Base-by-base conservation (phyloP, 441 rosid genomes). In the Codiaeum variegatum region DNA sequence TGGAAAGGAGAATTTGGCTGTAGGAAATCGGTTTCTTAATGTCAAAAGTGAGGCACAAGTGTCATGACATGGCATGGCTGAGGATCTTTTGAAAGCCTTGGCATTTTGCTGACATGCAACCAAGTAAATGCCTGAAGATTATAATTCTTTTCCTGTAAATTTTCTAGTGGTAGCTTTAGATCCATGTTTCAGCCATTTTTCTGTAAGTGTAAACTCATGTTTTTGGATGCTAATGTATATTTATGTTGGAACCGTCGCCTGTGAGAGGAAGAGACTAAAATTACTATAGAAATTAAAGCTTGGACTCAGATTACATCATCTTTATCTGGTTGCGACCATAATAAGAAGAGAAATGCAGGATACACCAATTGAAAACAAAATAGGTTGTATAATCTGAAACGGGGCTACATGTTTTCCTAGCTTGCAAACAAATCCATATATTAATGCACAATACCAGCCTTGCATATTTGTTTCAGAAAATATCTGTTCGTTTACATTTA, bases 401-500 rank as follows among this genome's bases (percentile, higher is more conserved):
- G 3, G 47, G 54, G 2, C 19, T 59, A 12, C 6, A 65, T 15
- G 10, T 7, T 11, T 23, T 23, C 0, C 34, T 15, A 28, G 34
- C 1, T 18, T 5, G 38, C 19, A 21, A n/a, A 72, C 42, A 63
- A 61, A 73, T 67, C 24, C 66, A 51, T 8, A 12, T 56, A 19
- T 44, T 28, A 13, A 47, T 23, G 42, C 69, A 62, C 36, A 63
- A 62, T 21, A 40, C 23, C 56, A 54, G 12, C 64, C 44, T 29
- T 23, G 36, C 66, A 32, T 9, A 26, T 28, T 24, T 38, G 59
- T 29, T 28, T 24, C 2, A 13, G 62, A 62, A 26, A 19, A 7
- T 42, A 21, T 6, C 19, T n/a, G 24, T 76, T 69, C 67, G 56
- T 68, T 74, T 75, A 61, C 79, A 71, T 46, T 66, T n/a, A 26